Conservation (phyloP, 768 basidiomycete species). For the Zangia roseola region DNA sequence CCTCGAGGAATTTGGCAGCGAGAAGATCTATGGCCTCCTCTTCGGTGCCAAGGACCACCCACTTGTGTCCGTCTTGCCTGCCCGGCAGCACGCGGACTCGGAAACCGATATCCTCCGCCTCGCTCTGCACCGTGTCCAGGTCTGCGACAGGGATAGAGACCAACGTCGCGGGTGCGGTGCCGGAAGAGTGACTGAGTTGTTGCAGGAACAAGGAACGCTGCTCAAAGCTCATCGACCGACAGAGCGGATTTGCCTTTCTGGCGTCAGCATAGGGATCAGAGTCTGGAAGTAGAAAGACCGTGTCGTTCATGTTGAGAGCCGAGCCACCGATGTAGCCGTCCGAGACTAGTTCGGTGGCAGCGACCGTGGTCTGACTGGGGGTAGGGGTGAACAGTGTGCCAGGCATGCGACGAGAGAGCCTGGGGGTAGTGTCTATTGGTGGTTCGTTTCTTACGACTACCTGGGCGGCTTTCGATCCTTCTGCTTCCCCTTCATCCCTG, state of each 20-base stretch:
- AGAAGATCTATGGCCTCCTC: slow-evolving; percentile 42
- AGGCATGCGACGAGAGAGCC: slow-evolving; percentile 48
- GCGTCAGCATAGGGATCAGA: slow-evolving; percentile 11
- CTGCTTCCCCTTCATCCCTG: too few species aligned
- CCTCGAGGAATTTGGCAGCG: slow-evolving; percentile 27
- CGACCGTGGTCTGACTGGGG: slow-evolving; percentile 25
- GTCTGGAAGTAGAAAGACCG: slow-evolving; percentile 24
- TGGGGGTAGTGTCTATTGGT: not conserved
- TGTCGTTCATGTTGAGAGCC: slow-evolving; percentile 24
- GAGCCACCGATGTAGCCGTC: slow-evolving; percentile 32
- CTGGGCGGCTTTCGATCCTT: slow-evolving; percentile 12
- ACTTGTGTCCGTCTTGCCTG: slow-evolving; percentile 33
- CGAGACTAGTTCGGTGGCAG: slow-evolving; percentile 30
- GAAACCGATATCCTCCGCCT: slow-evolving; percentile 46
- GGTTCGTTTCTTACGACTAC: slow-evolving; percentile 1
- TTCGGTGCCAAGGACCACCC: slow-evolving; percentile 55
- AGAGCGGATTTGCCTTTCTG: slow-evolving; percentile 31
- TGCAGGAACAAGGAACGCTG: slow-evolving; percentile 52
- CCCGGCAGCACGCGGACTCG: slow-evolving; percentile 39
- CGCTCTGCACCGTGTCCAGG: slow-evolving; percentile 37
- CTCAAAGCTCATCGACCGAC: slow-evolving; percentile 49
- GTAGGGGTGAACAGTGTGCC: slow-evolving; percentile 54
- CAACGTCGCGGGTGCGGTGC: slow-evolving; percentile 43
- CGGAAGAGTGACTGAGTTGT: slow-evolving; percentile 38
- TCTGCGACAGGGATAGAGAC: slow-evolving; percentile 48